phyloP scores from a whole-genome alignment of 2,329 filamentous ascomycete species.

The Ophiostoma australiae region DNA sequence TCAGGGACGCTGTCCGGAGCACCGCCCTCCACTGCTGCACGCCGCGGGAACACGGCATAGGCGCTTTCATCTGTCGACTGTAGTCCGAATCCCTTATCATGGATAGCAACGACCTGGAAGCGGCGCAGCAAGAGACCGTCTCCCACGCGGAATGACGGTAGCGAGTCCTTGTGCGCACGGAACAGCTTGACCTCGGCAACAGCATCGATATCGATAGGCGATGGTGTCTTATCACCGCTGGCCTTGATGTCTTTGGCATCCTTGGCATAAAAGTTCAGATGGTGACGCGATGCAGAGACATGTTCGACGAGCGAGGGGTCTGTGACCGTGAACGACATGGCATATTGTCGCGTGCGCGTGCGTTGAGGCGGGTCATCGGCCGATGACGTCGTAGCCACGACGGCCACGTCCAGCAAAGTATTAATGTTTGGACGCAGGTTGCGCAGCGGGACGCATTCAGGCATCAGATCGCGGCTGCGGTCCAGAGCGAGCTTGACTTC shows the following conservation, averaged over 20 bases:
- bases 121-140: slow-evolving; percentile 56
- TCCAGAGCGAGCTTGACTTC: slow-evolving; percentile 44
- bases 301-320: slow-evolving; percentile 39
- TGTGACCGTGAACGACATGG: slow-evolving; percentile 53
- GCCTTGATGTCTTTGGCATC: neutral
- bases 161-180: slow-evolving; percentile 52
- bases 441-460: slow-evolving; percentile 51
- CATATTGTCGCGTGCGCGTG: slow-evolving; percentile 55
- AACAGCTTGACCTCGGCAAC: slow-evolving; percentile 55
- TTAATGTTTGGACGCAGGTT: slow-evolving; percentile 47
- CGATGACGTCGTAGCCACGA: slow-evolving; percentile 44
- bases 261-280: slow-evolving; percentile 34
- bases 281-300: slow-evolving; percentile 18
- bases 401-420: slow-evolving; percentile 50
- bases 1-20: neutral
- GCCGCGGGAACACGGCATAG: slow-evolving; percentile 54
- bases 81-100: slow-evolving; percentile 52
- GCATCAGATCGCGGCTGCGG: slow-evolving; percentile 46
- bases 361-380: slow-evolving; percentile 44
- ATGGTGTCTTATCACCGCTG: neutral
- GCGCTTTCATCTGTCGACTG: slow-evolving; percentile 51
- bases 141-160: slow-evolving; percentile 52
- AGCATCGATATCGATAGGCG: slow-evolving; percentile 38
- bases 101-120: slow-evolving; percentile 51
- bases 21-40: slow-evolving; percentile 31